Evolutionary conservation across 306 rosid species (phyloP).

Genomic region (Prinsepia uniflora): DNA sequence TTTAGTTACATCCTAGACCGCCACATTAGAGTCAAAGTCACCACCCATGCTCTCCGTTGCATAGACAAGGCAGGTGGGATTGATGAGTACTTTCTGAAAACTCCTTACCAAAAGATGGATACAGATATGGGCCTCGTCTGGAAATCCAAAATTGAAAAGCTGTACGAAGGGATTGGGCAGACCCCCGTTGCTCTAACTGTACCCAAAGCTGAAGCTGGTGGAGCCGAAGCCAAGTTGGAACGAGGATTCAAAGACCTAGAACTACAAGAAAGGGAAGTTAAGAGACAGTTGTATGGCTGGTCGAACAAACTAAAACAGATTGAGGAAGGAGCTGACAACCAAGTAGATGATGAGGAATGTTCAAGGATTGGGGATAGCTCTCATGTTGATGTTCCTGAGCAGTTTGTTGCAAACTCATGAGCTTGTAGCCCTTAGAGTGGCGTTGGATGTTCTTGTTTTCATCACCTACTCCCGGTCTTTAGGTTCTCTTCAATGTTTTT

Average conservation of each 20-base stretch:
- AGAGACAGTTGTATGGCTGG: constrained; percentile 45
- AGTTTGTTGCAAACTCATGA: constrained; percentile 40
- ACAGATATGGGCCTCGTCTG: constrained; percentile 82
- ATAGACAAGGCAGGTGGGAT: constrained; percentile 95
- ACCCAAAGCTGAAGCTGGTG: constrained; percentile 69
- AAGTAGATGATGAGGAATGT: constrained; percentile 24
- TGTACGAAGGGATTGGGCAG: constrained; percentile 64
- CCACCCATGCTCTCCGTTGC: constrained; percentile 88
- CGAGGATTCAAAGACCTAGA: constrained; percentile 59
- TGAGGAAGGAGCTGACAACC: constrained; percentile 29
- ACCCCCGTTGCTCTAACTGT: constrained; percentile 66
- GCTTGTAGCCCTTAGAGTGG: constrained; percentile 2
- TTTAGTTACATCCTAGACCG: constrained; percentile 86
- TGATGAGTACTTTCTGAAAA: constrained; percentile 86
- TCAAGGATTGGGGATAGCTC: constrained; percentile 21
- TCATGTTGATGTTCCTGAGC: constrained; percentile 31
- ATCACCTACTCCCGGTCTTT: constrained; percentile 35
- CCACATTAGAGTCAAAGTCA: constrained; percentile 79
- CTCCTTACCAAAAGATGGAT: constrained; percentile 92
- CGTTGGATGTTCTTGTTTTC: constrained; percentile 21
- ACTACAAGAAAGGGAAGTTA: constrained; percentile 59
- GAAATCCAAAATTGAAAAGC: constrained; percentile 84
- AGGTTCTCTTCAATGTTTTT: constrained; percentile 24
- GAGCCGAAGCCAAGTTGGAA: constrained; percentile 61
- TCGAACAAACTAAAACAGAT: constrained; percentile 41